These are phyloP conservation scores for Hemileccinum impolitum DNA, from an alignment of 768 basidiomycete genomes.

Conservation along the genomic window DNA sequence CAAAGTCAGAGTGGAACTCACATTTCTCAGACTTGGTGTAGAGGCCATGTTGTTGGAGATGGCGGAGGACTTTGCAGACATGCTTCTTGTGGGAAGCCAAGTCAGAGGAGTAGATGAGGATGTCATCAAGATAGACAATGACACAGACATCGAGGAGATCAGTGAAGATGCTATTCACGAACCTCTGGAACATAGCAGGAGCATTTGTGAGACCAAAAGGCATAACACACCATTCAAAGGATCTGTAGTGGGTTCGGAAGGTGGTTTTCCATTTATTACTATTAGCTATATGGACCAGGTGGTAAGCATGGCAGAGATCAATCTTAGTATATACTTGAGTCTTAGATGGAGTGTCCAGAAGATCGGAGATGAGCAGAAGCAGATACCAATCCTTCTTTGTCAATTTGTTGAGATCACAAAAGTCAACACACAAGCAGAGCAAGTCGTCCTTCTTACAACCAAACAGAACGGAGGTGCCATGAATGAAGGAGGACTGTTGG, in stretches of 20 bases:
- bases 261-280: constrained; percentile 23
- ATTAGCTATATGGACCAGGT: background rate
- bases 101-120: constrained; percentile 37
- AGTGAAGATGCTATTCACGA: constrained; percentile 17
- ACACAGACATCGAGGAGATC: constrained; percentile 28
- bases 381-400: constrained; percentile 30
- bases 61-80: background rate
- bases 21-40: background rate
- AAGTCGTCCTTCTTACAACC: background rate
- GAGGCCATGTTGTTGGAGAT: background rate
- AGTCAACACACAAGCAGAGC: constrained; percentile 29
- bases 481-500: too few species aligned
- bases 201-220: constrained; percentile 32
- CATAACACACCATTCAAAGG: background rate
- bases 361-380: constrained; percentile 18
- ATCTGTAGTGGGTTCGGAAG: constrained; percentile 19
- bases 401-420: constrained; percentile 30
- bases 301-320: background rate
- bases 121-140: constrained; percentile 43
- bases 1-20: background rate
- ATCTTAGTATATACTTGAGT: background rate
- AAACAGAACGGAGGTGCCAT: too few species aligned
- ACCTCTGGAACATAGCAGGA: constrained; percentile 28
- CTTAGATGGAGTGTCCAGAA: background rate
- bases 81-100: background rate